Evolutionary conservation across 2,329 filamentous ascomycete species (phyloP).

Genomic region (Trichophyton rubrum): DNA sequence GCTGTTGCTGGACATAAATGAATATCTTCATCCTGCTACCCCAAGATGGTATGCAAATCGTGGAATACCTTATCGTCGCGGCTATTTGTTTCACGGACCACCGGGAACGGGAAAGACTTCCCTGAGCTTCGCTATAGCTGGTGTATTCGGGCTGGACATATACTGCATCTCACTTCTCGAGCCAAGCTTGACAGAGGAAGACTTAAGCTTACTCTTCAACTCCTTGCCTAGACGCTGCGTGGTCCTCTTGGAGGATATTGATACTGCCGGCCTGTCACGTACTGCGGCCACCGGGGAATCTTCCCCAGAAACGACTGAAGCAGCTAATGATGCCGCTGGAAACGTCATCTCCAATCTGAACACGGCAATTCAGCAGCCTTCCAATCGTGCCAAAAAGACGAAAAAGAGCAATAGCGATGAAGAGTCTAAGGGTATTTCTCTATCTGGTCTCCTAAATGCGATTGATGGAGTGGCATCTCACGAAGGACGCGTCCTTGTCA

Average conservation of each 20-base stretch:
- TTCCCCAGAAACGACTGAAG: not conserved
- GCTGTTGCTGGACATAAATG: conserved; percentile 5
- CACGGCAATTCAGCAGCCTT: not conserved
- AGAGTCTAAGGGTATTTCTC: conserved; percentile 39
- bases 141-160: conserved; percentile 54
- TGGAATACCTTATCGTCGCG: conserved; percentile 60
- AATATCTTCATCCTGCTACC: conserved; percentile 7
- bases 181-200: conserved; percentile 49
- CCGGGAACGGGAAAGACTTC: conserved; percentile 97
- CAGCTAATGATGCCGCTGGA: conserved; percentile 32
- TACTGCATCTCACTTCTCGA: conserved; percentile 54
- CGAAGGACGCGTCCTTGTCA: conserved; percentile 59
- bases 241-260: conserved; percentile 57
- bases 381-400: conserved; percentile 6
- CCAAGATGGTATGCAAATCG: conserved; percentile 17
- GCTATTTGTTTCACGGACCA: conserved; percentile 92
- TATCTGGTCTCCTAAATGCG: conserved; percentile 57
- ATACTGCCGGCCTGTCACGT: conserved; percentile 46
- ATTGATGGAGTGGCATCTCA: conserved; percentile 58
- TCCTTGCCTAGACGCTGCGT: conserved; percentile 51
- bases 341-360: not conserved
- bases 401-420: conserved; percentile 6
- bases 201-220: conserved; percentile 47
- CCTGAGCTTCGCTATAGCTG: conserved; percentile 54
- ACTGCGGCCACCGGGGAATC: not conserved